These are phyloP conservation scores for Haplosporangium sp. DNA, from an alignment of 371 early-diverging fungal species.

Conservation along the genomic window DNA sequence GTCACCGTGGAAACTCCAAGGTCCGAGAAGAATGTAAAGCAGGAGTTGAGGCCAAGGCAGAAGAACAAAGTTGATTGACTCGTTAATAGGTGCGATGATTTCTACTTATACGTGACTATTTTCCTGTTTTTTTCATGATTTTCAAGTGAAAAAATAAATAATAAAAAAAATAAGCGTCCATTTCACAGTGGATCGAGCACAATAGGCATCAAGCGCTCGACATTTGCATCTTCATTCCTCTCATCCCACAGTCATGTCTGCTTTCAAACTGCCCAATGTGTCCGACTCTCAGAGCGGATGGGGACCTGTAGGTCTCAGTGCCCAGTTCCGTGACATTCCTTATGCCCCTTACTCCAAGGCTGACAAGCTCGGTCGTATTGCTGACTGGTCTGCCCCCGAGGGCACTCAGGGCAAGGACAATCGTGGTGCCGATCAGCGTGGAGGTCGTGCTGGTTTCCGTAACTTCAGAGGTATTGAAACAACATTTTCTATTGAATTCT, in stretches of 20 bases:
- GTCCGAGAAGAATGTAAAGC: slow-evolving; percentile 42
- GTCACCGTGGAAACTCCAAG: slow-evolving; percentile 55
- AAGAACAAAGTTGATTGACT: too few species aligned
- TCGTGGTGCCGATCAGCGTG: slow-evolving; percentile 67
- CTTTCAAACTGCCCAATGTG: slow-evolving; percentile 77
- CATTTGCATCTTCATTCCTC: slow-evolving; percentile 14
- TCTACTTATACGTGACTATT: too few species aligned
- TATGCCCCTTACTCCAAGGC: slow-evolving; percentile 96
- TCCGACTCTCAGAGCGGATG: slow-evolving; percentile 81
- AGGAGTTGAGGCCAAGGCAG: background rate
- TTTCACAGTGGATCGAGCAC: background rate
- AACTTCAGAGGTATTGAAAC: slow-evolving; percentile 67
- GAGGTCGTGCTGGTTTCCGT: slow-evolving; percentile 70
- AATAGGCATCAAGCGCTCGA: slow-evolving; percentile 19
- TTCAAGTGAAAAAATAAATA: slow-evolving; percentile 5
- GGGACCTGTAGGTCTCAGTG: slow-evolving; percentile 79
- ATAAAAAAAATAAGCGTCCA: slow-evolving; percentile 1
- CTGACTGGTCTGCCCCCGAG: slow-evolving; percentile 48
- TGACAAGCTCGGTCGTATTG: slow-evolving; percentile 83
- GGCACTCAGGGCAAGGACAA: slow-evolving; percentile 68
- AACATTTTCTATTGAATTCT: too few species aligned
- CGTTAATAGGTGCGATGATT: too few species aligned
- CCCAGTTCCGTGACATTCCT: slow-evolving; percentile 87
- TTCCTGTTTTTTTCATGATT: too few species aligned
- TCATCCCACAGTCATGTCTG: slow-evolving; percentile 18